phyloP scores from a whole-genome alignment of 139 green algal species.

The Chlorella sp. region DNA sequence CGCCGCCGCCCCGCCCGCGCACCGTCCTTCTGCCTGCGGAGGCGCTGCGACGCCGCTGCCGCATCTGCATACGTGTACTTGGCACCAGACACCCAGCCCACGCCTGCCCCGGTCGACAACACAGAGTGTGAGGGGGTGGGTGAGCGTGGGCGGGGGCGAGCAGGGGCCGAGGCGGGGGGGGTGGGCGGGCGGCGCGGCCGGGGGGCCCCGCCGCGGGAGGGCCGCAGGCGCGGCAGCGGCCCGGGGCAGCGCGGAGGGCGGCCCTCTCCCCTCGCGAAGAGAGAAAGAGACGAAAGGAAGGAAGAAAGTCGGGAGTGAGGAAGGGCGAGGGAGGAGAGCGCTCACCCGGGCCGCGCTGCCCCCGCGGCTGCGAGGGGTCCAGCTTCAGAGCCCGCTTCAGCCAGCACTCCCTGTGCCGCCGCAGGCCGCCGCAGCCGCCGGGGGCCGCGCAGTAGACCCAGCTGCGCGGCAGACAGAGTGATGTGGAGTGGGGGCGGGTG shows the following conservation, averaged over 20 bases:
- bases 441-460: conserved; percentile 8
- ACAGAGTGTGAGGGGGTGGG: neutral
- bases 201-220: neutral
- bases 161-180: neutral
- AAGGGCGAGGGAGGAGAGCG: neutral
- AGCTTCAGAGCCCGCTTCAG: conserved; percentile 34
- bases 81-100: conserved; percentile 56
- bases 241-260: no score
- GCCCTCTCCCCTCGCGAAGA: no score
- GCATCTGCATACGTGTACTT: conserved; percentile 36
- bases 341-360: conserved; percentile 10
- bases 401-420: conserved; percentile 34
- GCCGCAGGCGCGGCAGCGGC: no score
- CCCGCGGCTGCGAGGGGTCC: conserved; percentile 13
- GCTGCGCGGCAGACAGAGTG: neutral
- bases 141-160: neutral
- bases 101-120: conserved; percentile 12
- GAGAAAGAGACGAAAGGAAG: no score
- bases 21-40: conserved; percentile 20
- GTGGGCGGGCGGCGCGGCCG: neutral
- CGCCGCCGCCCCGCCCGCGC: neutral
- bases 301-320: neutral
- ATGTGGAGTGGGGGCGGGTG: neutral
- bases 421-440: conserved; percentile 8
- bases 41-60: neutral